These are phyloP conservation scores for Calonectria hongkongensis DNA, from an alignment of 2,329 filamentous ascomycete genomes.

Conservation along the genomic window DNA sequence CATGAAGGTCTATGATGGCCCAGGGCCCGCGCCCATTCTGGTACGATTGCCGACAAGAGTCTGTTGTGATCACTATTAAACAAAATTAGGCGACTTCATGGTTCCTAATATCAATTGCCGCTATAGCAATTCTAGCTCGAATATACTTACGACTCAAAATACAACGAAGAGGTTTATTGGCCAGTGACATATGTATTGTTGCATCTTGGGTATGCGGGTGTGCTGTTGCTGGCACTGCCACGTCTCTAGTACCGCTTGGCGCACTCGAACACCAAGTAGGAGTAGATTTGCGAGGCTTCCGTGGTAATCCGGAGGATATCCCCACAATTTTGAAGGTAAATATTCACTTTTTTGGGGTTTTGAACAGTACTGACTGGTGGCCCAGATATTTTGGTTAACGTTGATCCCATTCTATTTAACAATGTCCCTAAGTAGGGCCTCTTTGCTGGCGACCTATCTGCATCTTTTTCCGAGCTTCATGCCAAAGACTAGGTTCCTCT, in stretches of 20 bases:
- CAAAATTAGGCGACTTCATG: not conserved
- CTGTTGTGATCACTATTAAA: not conserved
- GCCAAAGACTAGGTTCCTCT: not conserved
- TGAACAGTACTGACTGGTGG: not conserved
- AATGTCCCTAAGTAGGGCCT: constrained; percentile 2
- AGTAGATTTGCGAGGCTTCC: not conserved
- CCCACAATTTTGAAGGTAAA: not conserved
- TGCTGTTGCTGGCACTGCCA: not conserved
- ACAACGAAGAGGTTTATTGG: not conserved
- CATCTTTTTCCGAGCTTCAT: constrained; percentile 1
- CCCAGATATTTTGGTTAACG: not conserved
- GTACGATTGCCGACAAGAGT: not conserved
- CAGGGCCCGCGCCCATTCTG: not conserved
- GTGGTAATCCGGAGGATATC: not conserved
- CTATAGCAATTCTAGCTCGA: not conserved
- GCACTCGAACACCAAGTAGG: not conserved
- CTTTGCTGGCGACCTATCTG: not conserved
- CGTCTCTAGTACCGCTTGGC: not conserved
- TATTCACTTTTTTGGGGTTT: no score
- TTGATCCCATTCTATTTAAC: not conserved
- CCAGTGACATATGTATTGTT: not conserved
- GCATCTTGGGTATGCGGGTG: constrained; percentile 1
- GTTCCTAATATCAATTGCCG: not conserved
- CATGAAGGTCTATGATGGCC: not conserved
- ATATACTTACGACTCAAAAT: constrained; percentile 2